Evolutionary conservation across 305 asterid species (phyloP), one percentile per base, ranked within the genome.

Genomic region (Lippia alba): DNA sequence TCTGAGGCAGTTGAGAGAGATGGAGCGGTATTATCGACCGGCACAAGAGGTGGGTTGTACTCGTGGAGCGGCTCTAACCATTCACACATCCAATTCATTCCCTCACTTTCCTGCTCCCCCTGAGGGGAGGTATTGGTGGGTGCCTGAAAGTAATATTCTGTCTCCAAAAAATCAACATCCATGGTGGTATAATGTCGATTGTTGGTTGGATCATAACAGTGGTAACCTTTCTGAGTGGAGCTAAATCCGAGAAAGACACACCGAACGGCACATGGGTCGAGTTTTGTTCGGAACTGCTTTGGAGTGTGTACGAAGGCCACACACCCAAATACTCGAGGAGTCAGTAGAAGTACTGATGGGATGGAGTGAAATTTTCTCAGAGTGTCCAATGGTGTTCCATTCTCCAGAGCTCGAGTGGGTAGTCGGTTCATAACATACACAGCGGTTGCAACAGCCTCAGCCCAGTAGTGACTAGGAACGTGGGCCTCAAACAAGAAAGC

Each of bases 41-140:
- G n/a, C n/a, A n/a, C n/a, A n/a, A n/a, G n/a, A 1, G 51, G n/a
- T 8, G 9, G 8, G 51, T 45, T 45, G 10, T 15, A 3, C 14
- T 12, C 8, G n/a, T 45, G 14, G 10, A 12, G 4, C 14, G 15
- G 4, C 51, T 45, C 4, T 45, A 12, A 3, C 14, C 10, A 48
- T 0, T 45, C 15, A 4, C 3, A 0, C 51, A 45, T 9, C 14
- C 51, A 33, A 5, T 14, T 44, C 48, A 55, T 36, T 55, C 36
- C 9, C 7, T n/a, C 24, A 44, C 60, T 62, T 69, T 64, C 11
- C 2, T 44, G 0, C 63, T 69, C 75, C 62, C 71, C 67, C 54
- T 74, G 39, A 75, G 63, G 75, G 15, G 64, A 2, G 12, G 34
- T 12, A 12, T 15, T 17, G 59, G 54, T 0, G 5, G 12, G 2